Conservation (phyloP, 306 rosid genomes). For the Pyrus communis region DNA sequence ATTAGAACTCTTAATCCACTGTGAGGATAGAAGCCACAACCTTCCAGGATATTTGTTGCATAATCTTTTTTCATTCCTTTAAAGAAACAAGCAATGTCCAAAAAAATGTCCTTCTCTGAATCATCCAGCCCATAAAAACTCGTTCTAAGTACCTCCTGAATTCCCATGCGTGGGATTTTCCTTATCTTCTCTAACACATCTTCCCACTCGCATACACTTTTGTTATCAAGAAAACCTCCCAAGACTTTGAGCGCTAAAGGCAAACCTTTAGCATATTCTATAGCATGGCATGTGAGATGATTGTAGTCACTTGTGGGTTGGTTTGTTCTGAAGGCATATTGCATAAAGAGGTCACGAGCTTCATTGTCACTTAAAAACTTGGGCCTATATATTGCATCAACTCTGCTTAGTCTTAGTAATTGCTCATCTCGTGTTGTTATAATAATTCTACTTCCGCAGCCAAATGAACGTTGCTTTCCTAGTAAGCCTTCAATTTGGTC, state of each 20-base stretch:
- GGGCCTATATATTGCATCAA: neutral
- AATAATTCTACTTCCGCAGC: slow-evolving; percentile 6
- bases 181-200: neutral
- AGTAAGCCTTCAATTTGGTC: slow-evolving; percentile 10
- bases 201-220: too few species aligned
- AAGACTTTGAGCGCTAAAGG: too few species aligned
- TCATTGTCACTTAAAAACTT: neutral
- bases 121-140: slow-evolving; percentile 19
- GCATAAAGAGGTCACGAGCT: slow-evolving; percentile 6
- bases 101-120: slow-evolving; percentile 17
- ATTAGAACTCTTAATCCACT: slow-evolving; percentile 26
- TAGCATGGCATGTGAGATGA: neutral
- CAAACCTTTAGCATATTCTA: neutral
- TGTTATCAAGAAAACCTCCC: too few species aligned
- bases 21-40: slow-evolving; percentile 14
- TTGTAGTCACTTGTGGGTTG: neutral
- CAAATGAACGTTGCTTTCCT: neutral
- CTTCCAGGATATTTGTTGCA: slow-evolving; percentile 11
- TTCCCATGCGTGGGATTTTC: neutral
- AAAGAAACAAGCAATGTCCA: slow-evolving; percentile 36
- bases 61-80: slow-evolving; percentile 20
- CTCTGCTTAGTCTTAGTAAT: neutral
- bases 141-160: slow-evolving; percentile 6
- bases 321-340: slow-evolving; percentile 3
- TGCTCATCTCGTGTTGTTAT: slow-evolving; percentile 16